Base-by-base conservation (phyloP, 768 basidiomycete species). In the Atractiella rhizophila region DNA sequence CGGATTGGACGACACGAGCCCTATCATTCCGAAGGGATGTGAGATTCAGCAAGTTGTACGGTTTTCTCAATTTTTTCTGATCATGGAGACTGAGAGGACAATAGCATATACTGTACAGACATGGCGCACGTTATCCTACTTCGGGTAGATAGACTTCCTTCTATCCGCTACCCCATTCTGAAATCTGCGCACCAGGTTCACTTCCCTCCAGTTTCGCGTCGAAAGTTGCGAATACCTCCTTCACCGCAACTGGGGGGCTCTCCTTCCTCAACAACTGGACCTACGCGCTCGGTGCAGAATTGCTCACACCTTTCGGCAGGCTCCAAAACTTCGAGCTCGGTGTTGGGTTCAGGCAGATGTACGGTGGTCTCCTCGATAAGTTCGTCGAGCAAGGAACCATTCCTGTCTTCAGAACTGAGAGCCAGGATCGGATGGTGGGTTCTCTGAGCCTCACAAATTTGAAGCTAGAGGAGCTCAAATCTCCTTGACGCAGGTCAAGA, bases 231-330 rank as follows among this genome's bases (percentile, higher is more conserved):
- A 26, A 41, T 13, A 25, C 31, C 12, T 57, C 64, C 8, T 77
- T 75, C 74, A 69, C 66, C 27, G 74, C 71, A 0, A 64, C 64
- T 1, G 80, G 74, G 0, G 61, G 68, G 3, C 58, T 88, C 13
- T 55, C 63, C 0, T 91, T 88, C 55, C 60, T 91, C 61, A 81
- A 83, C 53, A 65, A 67, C 23, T 91, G 83, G 82, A 27, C 68
- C 55, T 86, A 82, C 59, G 77, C 78, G 51, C 69, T 94, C 2
- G 86, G 85, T 12, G 73, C 74, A 62, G 85, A 91, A 54, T 50
- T 67, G 25, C 61, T 86, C 44, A 83, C 82, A n/a, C 79, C 82
- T 0, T 86, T 86, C 46, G 82, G 83, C 35, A 64, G 83, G 35
- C 71, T 78, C 51, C 82, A 91, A 49, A 60, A 85, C 21, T 86